These are phyloP conservation scores for Peterozyma xylosa DNA, from an alignment of 805 yeast genomes.

Conservation along the genomic window DNA sequence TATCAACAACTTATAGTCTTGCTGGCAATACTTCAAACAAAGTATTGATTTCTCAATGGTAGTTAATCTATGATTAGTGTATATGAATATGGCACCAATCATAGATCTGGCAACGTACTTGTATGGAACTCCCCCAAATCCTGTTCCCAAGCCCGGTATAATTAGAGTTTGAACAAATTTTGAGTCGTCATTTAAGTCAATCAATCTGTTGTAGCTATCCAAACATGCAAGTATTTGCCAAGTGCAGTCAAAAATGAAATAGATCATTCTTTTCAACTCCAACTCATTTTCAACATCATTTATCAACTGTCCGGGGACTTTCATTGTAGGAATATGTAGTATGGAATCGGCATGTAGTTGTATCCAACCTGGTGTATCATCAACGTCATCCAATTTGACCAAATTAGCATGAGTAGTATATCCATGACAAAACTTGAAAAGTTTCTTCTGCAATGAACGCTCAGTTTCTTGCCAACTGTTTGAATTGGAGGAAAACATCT, in stretches of 20 bases:
- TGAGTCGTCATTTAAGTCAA: constrained; percentile 8
- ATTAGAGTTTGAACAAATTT: constrained; percentile 19
- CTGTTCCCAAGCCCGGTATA: constrained; percentile 32
- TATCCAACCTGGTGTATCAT: constrained; percentile 22
- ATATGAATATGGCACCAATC: constrained; percentile 26
- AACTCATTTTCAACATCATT: not conserved
- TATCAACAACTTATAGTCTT: constrained; percentile 11
- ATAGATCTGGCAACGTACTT: constrained; percentile 25
- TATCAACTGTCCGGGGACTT: constrained; percentile 20
- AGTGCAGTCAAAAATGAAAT: constrained; percentile 27
- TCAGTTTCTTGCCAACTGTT: constrained; percentile 17
- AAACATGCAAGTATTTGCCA: constrained; percentile 26
- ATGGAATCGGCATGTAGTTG: constrained; percentile 20
- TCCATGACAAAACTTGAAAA: constrained; percentile 17
- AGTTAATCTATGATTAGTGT: constrained; percentile 9
- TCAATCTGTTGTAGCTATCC: constrained; percentile 2
- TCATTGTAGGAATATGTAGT: constrained; percentile 32
- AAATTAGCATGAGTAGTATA: constrained; percentile 23
- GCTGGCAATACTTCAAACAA: constrained; percentile 17
- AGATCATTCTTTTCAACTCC: constrained; percentile 8
- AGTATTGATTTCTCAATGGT: constrained; percentile 15
- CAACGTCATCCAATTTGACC: constrained; percentile 17
- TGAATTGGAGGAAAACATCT: constrained; percentile 13
- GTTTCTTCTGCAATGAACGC: constrained; percentile 10
- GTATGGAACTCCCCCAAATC: constrained; percentile 26